phyloP scores from a whole-genome alignment of 2,329 filamentous ascomycete species.

The Cordyceps sp. region DNA sequence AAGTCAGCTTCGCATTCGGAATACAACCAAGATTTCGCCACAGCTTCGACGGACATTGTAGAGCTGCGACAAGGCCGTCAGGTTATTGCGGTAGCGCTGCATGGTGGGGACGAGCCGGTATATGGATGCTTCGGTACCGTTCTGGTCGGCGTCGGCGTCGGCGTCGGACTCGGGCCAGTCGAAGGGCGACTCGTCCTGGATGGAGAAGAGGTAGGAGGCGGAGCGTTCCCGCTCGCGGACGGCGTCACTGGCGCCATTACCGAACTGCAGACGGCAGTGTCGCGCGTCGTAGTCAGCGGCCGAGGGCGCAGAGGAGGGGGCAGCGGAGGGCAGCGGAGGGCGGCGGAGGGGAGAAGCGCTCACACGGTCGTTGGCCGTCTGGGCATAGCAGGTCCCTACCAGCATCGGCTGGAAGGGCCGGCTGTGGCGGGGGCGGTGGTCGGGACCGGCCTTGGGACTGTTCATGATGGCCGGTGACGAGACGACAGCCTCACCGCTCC shows the following conservation, averaged over 20 bases:
- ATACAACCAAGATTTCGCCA: too few relatives aligned
- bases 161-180: constrained; percentile 13
- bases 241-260: constrained; percentile 14
- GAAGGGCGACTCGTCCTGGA: constrained; percentile 8
- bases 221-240: constrained; percentile 18
- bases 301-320: too few relatives aligned
- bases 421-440: too few relatives aligned
- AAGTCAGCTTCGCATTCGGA: not conserved
- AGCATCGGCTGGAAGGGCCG: constrained; percentile 9
- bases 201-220: not conserved
- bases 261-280: constrained; percentile 14
- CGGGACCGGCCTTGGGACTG: too few relatives aligned
- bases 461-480: too few relatives aligned
- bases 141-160: constrained; percentile 7
- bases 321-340: too few relatives aligned
- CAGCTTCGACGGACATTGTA: constrained; percentile 26
- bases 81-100: constrained; percentile 31
- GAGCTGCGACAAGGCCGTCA: constrained; percentile 39
- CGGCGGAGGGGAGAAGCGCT: constrained; percentile 4
- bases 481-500: too few relatives aligned
- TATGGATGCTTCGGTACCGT: constrained; percentile 8
- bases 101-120: constrained; percentile 15
- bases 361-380: constrained; percentile 20
- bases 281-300: not conserved
- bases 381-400: constrained; percentile 19